Percentiles rank a stretch among this genome's conserved stretches.
These are phyloP conservation scores for Yueomyces sp. DNA, from an alignment of 1,139 yeast genomes.

Conservation along the genomic window DNA sequence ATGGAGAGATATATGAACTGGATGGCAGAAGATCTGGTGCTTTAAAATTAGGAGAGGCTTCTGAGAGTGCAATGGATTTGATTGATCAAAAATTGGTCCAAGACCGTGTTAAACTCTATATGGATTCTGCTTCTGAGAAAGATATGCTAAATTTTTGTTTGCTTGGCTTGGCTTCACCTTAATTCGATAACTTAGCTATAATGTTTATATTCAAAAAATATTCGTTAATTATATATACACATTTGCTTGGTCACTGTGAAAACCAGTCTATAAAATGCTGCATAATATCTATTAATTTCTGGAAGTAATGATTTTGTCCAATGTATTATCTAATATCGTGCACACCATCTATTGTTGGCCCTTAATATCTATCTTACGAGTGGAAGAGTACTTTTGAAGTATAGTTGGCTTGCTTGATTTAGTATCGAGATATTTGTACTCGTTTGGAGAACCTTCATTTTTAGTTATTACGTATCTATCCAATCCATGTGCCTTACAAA, in stretches of 20 bases:
- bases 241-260: no score
- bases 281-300: no score
- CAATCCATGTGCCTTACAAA: conserved; percentile 33
- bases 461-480: conserved; percentile 26
- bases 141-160: conserved; percentile 53
- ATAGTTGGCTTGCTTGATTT: conserved; percentile 32
- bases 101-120: conserved; percentile 50
- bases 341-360: conserved; percentile 49
- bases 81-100: conserved; percentile 39
- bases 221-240: no score
- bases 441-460: conserved; percentile 18
- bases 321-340: no score
- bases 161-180: conserved; percentile 51
- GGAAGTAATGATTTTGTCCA: no score
- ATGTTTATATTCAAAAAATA: not conserved
- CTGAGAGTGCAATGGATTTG: conserved; percentile 32
- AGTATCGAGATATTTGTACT: conserved; percentile 25
- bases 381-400: conserved; percentile 32
- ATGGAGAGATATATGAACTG: conserved; percentile 60
- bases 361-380: conserved; percentile 72
- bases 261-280: no score
- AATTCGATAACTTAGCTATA: conserved; percentile 23
- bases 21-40: conserved; percentile 87
- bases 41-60: conserved; percentile 38
- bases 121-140: conserved; percentile 46